Base-by-base conservation (phyloP, 192 early-diverging fungal species). In the Dispira parvispora region DNA sequence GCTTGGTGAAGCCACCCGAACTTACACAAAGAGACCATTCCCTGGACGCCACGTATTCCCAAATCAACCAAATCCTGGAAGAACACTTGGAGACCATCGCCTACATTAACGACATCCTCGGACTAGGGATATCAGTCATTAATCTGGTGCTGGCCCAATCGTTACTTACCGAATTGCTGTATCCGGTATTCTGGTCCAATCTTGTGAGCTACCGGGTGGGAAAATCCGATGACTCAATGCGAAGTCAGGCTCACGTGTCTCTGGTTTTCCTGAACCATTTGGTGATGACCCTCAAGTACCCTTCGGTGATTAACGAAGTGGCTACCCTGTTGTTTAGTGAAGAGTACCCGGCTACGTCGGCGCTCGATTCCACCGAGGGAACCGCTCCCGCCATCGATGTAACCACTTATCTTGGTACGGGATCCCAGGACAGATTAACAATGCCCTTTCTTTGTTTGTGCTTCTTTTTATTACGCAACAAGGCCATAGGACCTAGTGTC, bases 21-120 rank as follows among this genome's bases (percentile, higher is more conserved):
- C n/a, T n/a, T n/a, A n/a, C n/a, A n/a, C n/a, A n/a, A n/a, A n/a
- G n/a, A n/a, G n/a, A n/a, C n/a, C n/a, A n/a, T n/a, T n/a, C n/a
- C 46, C 46, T 18, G 46, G n/a, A 16, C 11, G 52, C 8, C 8
- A 11, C 9, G 11, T 32, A 57, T 38, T 32, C 55, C 8, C 55
- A 57, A n/a, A 66, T 83, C 21, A 78, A 83, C 66, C 72, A 77
- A 56, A 72, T 78, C 21, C 72, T 83, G 3, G 82, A 78, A 20
- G 75, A 75, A 65, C 82, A 84, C 63, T 76, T 80, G 68, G 82
- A 80, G 11, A 76, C 77, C 45, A 73, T 84, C 28, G 79, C 79
- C 42, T 84, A 84, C 55, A 68, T 84, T 62, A 84, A 82, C 66
- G 80, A 84, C 49, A 75, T 84, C 27, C 76, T 73, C 49, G 73